Conservation (phyloP, 495 filamentous ascomycete genomes). For the Lichenothelia convexa region DNA sequence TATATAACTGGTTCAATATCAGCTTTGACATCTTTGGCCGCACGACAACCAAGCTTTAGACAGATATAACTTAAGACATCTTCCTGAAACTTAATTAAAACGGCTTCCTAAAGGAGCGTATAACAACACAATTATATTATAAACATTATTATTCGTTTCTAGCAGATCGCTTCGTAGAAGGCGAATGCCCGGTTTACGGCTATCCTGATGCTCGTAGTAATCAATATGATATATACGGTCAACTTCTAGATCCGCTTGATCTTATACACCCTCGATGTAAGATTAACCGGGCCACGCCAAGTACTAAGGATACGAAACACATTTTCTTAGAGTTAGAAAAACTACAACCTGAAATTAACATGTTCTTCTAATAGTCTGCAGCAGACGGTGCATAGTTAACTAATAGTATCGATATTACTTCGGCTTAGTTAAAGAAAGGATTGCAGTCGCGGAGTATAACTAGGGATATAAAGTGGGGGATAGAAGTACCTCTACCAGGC, state of each 20-base stretch:
- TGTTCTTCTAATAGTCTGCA: conserved; percentile 43
- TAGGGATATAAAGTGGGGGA: conserved; percentile 77
- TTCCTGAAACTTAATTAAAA: conserved; percentile 62
- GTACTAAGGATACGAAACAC: conserved; percentile 50
- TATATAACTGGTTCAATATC: conserved; percentile 76
- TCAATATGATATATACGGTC: conserved; percentile 69
- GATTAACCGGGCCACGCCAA: conserved; percentile 58
- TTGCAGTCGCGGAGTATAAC: conserved; percentile 71
- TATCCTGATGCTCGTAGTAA: conserved; percentile 66
- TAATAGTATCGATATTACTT: conserved; percentile 41
- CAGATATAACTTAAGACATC: conserved; percentile 65
- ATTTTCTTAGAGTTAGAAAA: conserved; percentile 63
- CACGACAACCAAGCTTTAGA: conserved; percentile 61
- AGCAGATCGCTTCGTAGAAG: conserved; percentile 83
- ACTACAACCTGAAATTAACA: conserved; percentile 48
- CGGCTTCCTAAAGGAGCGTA: conserved; percentile 59
- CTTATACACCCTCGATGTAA: conserved; percentile 45
- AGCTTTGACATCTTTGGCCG: conserved; percentile 68
- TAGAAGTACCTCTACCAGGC: conserved; percentile 40
- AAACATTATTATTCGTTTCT: conserved; percentile 64
- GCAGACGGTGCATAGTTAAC: conserved; percentile 52
- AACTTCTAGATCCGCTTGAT: conserved; percentile 60
- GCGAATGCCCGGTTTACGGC: conserved; percentile 59
- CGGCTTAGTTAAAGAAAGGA: conserved; percentile 61
- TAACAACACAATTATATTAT: conserved; percentile 64